These are phyloP conservation scores for Cercospora brassicicola DNA, from an alignment of 2,329 filamentous ascomycete genomes.

Conservation along the genomic window DNA sequence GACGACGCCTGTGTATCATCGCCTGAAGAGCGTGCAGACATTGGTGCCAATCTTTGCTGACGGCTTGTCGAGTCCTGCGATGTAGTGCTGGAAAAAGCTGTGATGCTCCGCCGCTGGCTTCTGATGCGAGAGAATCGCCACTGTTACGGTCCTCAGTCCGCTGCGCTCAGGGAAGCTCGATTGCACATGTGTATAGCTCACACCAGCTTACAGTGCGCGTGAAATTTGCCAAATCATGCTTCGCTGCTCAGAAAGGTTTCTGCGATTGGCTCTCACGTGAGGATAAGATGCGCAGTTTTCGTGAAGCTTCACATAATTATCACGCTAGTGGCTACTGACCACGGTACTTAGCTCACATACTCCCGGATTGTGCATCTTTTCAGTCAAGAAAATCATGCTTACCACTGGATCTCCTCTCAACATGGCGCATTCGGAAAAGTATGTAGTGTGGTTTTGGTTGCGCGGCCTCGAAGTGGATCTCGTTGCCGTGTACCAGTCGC, in stretches of 20 bases:
- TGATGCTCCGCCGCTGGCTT: background rate
- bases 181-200: background rate
- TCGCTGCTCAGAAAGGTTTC: background rate
- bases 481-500: background rate
- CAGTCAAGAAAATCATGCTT: background rate
- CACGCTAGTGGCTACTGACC: background rate
- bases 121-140: background rate
- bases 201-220: background rate
- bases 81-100: background rate
- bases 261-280: background rate
- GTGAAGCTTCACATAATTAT: background rate
- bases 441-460: background rate
- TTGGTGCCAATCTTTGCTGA: conserved; percentile 26
- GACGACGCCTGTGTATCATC: conserved; percentile 14
- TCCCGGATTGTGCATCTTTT: background rate
- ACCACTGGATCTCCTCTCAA: background rate
- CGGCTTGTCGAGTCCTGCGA: conserved; percentile 29
- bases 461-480: background rate
- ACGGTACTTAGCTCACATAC: background rate
- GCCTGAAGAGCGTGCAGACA: conserved; percentile 27
- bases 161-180: background rate
- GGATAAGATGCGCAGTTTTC: background rate
- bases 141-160: background rate
- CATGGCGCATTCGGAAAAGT: background rate
- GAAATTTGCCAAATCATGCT: background rate